Evolutionary conservation across 352 stramenopile genomes (phyloP), one percentile per base, ranked within the genome.

Genomic region (Pythium sp.): DNA sequence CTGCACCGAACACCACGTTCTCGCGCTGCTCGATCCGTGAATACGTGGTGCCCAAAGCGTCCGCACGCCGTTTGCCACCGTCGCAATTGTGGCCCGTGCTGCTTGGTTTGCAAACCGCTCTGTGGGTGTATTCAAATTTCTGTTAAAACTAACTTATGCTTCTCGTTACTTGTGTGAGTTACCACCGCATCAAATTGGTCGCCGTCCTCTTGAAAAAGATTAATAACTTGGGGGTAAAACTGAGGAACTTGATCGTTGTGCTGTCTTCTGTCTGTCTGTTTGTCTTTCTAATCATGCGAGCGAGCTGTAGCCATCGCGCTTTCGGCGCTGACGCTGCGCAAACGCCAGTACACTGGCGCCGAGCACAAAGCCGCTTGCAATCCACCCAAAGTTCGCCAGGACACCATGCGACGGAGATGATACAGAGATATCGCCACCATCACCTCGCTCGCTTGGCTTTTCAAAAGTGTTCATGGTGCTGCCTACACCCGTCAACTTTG

Each of bases 11-110:
- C 71, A 84, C 73, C 15, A 76, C 67, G 1, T 86, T 87, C 58
- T 89, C 80, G 5, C 73, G 82, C 12, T 91, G 77, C 58, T 86
- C 80, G 15, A 88, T 82, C n/a, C 77, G 77, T 11, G 69, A 74
- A n/a, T 91, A 86, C 64, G 77, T 79, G 5, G 64, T 66, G 11
- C 82, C 72, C 18, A 55, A 58, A 24, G 54, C 67, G 2, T 18
- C 36, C 1, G 62, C 51, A 0, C 18, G 5, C 0, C 60, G 60
- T 2, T 34, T 58, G 6, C 11, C 55, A 46, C 18, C 55, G 4
- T 15, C 20, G 3, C 18, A 28, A 1, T 18, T 61, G 3, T 61
- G 30, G 55, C 12, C 38, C 9, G 30, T 61, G 20, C 20, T 61
- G 20, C 55, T 61, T 8, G 14, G 28, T 20, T 7, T 54, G 47